phyloP scores from a whole-genome alignment of 2,329 filamentous ascomycete species.

The Fonsecaea monophora region DNA sequence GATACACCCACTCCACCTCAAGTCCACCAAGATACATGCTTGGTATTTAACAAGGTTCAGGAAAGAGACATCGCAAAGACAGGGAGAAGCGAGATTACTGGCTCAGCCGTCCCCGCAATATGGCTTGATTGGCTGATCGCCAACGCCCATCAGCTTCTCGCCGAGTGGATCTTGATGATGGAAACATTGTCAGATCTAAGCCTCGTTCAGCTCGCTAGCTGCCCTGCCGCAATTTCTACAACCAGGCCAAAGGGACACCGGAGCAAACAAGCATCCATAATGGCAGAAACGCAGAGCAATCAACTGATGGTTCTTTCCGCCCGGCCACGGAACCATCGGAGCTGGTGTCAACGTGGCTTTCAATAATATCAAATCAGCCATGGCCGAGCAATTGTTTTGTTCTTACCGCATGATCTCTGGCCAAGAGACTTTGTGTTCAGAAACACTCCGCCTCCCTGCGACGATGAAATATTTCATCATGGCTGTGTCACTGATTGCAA shows the following conservation, averaged over 20 bases:
- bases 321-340: neutral
- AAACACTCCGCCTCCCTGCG: neutral
- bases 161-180: conserved; percentile 14
- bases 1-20: neutral
- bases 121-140: conserved; percentile 7
- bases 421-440: neutral
- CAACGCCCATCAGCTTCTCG: neutral
- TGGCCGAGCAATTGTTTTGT: neutral
- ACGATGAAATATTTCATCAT: neutral
- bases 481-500: neutral
- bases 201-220: conserved; percentile 8
- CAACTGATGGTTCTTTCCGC: neutral
- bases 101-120: neutral
- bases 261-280: neutral
- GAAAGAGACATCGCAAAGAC: neutral
- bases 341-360: neutral
- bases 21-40: neutral
- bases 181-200: conserved; percentile 22
- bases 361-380: conserved; percentile 1
- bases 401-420: neutral
- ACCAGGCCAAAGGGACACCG: neutral
- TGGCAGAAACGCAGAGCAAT: neutral
- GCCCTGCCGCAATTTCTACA: neutral
- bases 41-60: neutral
- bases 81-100: neutral